A percentile compares a stretch with the other conserved stretches of the same genome.
phyloP scores from a whole-genome alignment of 306 rosid species.

The Quercus parvula region DNA sequence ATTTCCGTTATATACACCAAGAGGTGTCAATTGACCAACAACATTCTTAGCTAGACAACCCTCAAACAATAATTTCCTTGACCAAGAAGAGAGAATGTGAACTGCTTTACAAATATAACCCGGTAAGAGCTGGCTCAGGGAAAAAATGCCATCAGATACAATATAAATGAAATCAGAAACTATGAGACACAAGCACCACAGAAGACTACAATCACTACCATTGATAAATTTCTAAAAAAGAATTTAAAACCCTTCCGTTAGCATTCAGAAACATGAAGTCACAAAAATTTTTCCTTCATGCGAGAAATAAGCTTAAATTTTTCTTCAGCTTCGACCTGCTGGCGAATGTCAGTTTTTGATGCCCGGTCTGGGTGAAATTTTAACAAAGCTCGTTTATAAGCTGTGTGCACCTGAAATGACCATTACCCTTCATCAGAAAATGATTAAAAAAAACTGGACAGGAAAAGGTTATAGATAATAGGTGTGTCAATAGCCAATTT shows the following conservation, averaged over 20 bases:
- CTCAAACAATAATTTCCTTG: background rate
- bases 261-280: slow-evolving; percentile 34
- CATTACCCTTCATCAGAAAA: slow-evolving; percentile 8
- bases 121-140: background rate
- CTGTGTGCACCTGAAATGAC: slow-evolving; percentile 71
- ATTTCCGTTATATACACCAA: no score
- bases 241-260: background rate
- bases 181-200: slow-evolving; percentile 5
- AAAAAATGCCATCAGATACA: background rate
- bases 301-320: slow-evolving; percentile 82
- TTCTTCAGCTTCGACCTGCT: slow-evolving; percentile 90
- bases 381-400: slow-evolving; percentile 73
- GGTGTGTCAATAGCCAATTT: background rate
- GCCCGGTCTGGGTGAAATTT: slow-evolving; percentile 91
- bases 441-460: background rate
- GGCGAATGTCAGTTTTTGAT: slow-evolving; percentile 62
- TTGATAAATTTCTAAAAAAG: background rate
- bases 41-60: no score
- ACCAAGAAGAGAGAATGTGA: background rate
- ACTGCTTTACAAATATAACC: slow-evolving; percentile 14
- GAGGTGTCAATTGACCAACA: no score
- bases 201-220: slow-evolving; percentile 2
- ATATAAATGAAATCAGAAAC: background rate
- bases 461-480: background rate
- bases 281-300: slow-evolving; percentile 63